A percentile compares a stretch with the other conserved stretches of the same genome.
These are phyloP conservation scores for Apiospora phragmitis DNA, from an alignment of 2,329 filamentous ascomycete genomes.

Conservation along the genomic window DNA sequence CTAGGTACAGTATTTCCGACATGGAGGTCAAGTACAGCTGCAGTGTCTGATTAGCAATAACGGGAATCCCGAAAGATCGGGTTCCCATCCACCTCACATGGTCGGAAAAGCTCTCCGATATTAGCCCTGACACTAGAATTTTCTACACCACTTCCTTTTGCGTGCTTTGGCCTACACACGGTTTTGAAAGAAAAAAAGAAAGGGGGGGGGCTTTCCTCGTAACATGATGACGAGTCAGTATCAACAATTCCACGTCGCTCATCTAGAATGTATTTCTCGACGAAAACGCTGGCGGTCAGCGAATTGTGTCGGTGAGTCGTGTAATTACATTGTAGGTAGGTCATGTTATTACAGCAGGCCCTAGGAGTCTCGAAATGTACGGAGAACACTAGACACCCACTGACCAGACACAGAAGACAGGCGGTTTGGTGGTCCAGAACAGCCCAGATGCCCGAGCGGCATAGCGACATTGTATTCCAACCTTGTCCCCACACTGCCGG, in stretches of 20 bases:
- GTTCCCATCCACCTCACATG: neutral
- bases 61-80: neutral
- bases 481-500: neutral
- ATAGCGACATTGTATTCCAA: neutral
- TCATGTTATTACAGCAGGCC: neutral
- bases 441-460: conserved; percentile 1
- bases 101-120: conserved; percentile 2
- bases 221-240: neutral
- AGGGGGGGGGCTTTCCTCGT: neutral
- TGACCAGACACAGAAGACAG: neutral
- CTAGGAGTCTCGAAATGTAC: neutral
- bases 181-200: no score
- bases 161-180: neutral
- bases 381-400: neutral
- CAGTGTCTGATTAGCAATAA: neutral
- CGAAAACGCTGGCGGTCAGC: neutral
- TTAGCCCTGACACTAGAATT: neutral
- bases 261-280: neutral
- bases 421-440: neutral
- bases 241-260: neutral
- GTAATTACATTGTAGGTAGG: neutral
- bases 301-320: neutral
- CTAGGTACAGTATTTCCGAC: neutral
- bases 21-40: neutral
- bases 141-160: neutral